phyloP scores from a whole-genome alignment of 2,329 filamentous ascomycete species.

The Trichoderma afroharzianum region DNA sequence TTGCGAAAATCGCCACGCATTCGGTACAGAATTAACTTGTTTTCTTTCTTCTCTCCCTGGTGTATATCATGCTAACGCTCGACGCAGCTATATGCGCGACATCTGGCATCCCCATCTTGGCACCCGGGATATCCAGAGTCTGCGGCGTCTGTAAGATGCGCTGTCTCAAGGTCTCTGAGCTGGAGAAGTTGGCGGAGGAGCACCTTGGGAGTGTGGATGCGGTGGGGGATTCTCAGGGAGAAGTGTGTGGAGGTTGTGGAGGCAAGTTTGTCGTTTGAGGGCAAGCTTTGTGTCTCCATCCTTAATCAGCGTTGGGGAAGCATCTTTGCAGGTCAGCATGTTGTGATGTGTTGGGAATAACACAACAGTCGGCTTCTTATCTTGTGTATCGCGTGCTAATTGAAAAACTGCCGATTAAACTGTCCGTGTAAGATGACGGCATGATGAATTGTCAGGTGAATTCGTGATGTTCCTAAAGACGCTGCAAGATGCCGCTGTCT shows the following conservation, averaged over 20 bases:
- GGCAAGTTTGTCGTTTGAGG: slow-evolving; percentile 39
- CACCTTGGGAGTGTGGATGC: slow-evolving; percentile 28
- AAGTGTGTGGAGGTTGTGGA: slow-evolving; percentile 39
- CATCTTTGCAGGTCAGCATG: not conserved
- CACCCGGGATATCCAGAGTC: slow-evolving; percentile 49
- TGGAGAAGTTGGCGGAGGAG: slow-evolving; percentile 34
- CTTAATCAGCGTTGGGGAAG: not conserved
- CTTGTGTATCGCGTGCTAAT: not conserved
- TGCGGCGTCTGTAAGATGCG: slow-evolving; percentile 54
- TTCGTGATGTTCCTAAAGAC: not conserved
- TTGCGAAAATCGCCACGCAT: slow-evolving; percentile 40
- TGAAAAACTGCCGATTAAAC: not conserved
- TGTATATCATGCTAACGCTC: not conserved
- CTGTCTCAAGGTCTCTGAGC: slow-evolving; percentile 44
- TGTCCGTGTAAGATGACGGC: not conserved
- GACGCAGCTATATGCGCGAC: slow-evolving; percentile 48
- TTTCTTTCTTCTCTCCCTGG: not conserved
- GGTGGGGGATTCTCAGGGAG: slow-evolving; percentile 30
- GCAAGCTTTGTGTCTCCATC: not conserved
- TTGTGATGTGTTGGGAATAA: not conserved
- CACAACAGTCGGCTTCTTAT: not conserved
- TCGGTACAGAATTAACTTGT: slow-evolving; percentile 32
- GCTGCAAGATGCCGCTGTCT: not conserved
- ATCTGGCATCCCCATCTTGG: slow-evolving; percentile 52
- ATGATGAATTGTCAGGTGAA: not conserved